Conservation (phyloP, 306 rosid genomes). For the Prosopis cineraria region DNA sequence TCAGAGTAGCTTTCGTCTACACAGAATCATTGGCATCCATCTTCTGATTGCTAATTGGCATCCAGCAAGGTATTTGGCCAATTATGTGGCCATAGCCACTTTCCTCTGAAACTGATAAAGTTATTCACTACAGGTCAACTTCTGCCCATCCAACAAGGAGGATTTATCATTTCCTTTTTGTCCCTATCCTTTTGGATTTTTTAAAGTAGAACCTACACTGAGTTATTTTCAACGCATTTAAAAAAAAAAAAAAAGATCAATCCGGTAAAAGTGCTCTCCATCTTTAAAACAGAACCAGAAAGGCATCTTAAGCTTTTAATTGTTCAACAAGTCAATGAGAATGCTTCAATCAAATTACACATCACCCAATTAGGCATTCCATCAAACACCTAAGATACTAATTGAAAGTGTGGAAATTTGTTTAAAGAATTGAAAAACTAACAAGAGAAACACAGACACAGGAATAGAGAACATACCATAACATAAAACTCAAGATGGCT, state of each 20-base stretch:
- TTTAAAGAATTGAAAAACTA: slow-evolving; percentile 12
- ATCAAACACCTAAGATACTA: slow-evolving; percentile 19
- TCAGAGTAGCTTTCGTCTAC: slow-evolving; percentile 29
- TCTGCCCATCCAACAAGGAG: slow-evolving; percentile 26
- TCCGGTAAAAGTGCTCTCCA: slow-evolving; percentile 46
- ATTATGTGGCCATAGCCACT: slow-evolving; percentile 20
- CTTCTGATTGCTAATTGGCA: slow-evolving; percentile 29
- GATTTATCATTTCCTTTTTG: slow-evolving; percentile 57
- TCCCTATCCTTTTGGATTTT: slow-evolving; percentile 62
- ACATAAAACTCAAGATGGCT: background rate
- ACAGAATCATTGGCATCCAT: slow-evolving; percentile 17
- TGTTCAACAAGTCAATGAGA: slow-evolving; percentile 39
- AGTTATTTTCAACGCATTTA: slow-evolving; percentile 32
- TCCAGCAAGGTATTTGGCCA: slow-evolving; percentile 36
- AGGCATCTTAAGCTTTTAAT: slow-evolving; percentile 37
- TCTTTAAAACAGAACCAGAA: slow-evolving; percentile 39
- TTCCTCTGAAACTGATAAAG: slow-evolving; percentile 43
- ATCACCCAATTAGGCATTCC: slow-evolving; percentile 25
- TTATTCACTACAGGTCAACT: slow-evolving; percentile 29
- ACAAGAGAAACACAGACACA: background rate
- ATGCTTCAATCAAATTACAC: slow-evolving; percentile 35
- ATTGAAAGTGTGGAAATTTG: background rate
- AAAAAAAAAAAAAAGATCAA: background rate
- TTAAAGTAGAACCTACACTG: slow-evolving; percentile 40
- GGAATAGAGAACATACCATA: slow-evolving; percentile 39